These are phyloP conservation scores for Gloeopeniophorella convolvens DNA, from an alignment of 768 basidiomycete genomes.

Conservation along the genomic window DNA sequence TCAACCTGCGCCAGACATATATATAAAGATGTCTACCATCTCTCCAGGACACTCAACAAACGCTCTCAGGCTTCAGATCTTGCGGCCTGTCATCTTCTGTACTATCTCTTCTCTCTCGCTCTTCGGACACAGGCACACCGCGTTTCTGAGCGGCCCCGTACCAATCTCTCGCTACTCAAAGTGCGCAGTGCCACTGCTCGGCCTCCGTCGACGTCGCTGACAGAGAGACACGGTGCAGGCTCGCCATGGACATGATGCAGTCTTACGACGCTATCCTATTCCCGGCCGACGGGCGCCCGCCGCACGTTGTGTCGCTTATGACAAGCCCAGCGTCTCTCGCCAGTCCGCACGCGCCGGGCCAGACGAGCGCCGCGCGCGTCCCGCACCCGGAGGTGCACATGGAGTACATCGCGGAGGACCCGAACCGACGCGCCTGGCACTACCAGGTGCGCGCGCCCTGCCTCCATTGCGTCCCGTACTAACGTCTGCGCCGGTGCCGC, in stretches of 20 bases:
- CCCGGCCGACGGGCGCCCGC: slow-evolving; percentile 72
- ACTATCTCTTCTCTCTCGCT: no score
- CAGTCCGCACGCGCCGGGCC: slow-evolving; percentile 17
- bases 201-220: slow-evolving; percentile 15
- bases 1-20: neutral
- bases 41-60: slow-evolving; percentile 4
- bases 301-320: slow-evolving; percentile 67
- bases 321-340: slow-evolving; percentile 45
- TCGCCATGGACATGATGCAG: slow-evolving; percentile 54
- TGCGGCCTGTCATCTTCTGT: no score
- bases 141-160: no score
- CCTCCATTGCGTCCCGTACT: neutral
- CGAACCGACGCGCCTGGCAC: slow-evolving; percentile 63
- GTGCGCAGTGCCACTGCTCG: no score
- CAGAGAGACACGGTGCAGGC: slow-evolving; percentile 14
- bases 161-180: no score
- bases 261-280: slow-evolving; percentile 71
- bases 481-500: neutral
- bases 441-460: slow-evolving; percentile 48
- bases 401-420: slow-evolving; percentile 77
- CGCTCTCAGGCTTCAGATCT: neutral
- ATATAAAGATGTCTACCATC: slow-evolving; percentile 16
- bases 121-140: no score
- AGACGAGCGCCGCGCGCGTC: slow-evolving; percentile 43
- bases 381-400: slow-evolving; percentile 83